Conservation (phyloP, 371 early-diverging fungal species). For the Syncephalastrum contaminatum region DNA sequence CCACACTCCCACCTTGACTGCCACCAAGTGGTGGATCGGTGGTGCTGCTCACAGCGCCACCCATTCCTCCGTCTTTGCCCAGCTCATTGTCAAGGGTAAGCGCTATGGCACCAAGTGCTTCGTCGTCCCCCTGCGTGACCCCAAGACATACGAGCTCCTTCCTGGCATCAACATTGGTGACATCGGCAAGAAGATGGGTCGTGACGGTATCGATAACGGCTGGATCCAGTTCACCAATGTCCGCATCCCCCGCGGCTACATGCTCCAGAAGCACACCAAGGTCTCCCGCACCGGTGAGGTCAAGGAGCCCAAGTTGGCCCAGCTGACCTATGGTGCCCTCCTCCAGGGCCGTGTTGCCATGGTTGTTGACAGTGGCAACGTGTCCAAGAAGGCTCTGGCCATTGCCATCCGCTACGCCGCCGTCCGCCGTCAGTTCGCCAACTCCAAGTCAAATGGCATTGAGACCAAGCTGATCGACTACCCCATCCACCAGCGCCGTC, state of each 20-base stretch:
- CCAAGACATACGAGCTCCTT: slow-evolving; percentile 52
- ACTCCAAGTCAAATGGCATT: slow-evolving; percentile 35
- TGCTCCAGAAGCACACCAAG: slow-evolving; percentile 93
- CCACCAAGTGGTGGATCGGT: slow-evolving; percentile 98
- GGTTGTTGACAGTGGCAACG: slow-evolving; percentile 86
- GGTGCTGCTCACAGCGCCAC: slow-evolving; percentile 89
- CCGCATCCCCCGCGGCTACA: slow-evolving; percentile 76
- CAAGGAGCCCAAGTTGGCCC: slow-evolving; percentile 61
- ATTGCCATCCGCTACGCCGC: slow-evolving; percentile 92
- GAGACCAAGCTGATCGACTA: slow-evolving; percentile 93
- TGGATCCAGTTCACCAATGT: slow-evolving; percentile 85
- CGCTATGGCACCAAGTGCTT: slow-evolving; percentile 80
- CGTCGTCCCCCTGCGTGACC: slow-evolving; percentile 70
- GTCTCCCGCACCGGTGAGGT: slow-evolving; percentile 78
- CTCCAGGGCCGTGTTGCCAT: slow-evolving; percentile 89
- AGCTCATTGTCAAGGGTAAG: slow-evolving; percentile 75
- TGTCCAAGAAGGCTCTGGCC: slow-evolving; percentile 88
- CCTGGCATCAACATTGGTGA: slow-evolving; percentile 74
- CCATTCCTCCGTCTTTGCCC: slow-evolving; percentile 80
- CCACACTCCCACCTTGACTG: slow-evolving; percentile 87
- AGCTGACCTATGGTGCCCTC: slow-evolving; percentile 87
- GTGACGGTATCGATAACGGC: slow-evolving; percentile 84
- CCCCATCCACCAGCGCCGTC: slow-evolving; percentile 88
- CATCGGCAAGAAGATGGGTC: slow-evolving; percentile 77
- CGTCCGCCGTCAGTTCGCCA: slow-evolving; percentile 85